Percentiles rank a stretch among this genome's conserved stretches.
Conservation (phyloP, 495 filamentous ascomycete genomes). For the Bathelium albidoporum region DNA sequence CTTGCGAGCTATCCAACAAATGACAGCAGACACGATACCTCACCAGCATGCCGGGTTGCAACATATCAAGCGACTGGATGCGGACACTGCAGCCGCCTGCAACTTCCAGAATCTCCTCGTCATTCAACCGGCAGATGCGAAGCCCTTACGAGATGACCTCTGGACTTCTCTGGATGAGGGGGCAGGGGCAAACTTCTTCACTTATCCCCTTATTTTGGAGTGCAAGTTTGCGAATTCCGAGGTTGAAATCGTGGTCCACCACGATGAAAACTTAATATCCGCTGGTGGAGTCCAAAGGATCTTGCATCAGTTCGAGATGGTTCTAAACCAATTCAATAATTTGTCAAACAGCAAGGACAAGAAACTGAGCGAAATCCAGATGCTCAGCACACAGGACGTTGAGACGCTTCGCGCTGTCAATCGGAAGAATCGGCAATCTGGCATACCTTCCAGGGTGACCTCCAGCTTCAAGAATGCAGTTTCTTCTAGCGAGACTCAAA, state of each 20-base stretch:
- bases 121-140: constrained; percentile 35
- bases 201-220: constrained; percentile 19
- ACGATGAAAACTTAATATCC: constrained; percentile 16
- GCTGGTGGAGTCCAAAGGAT: constrained; percentile 16
- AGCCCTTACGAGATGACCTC: constrained; percentile 14
- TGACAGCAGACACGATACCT: constrained; percentile 40
- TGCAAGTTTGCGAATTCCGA: constrained; percentile 9
- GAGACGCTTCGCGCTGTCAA: constrained; percentile 15
- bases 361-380: constrained; percentile 12
- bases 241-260: constrained; percentile 16
- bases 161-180: constrained; percentile 19
- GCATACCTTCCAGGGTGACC: background rate
- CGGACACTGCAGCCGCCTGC: constrained; percentile 53
- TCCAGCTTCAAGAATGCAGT: background rate
- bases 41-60: constrained; percentile 49
- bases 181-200: constrained; percentile 23
- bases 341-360: background rate
- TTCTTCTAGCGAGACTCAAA: background rate
- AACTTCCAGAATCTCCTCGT: constrained; percentile 52
- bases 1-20: constrained; percentile 35
- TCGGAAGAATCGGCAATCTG: background rate
- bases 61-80: constrained; percentile 52
- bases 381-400: constrained; percentile 16
- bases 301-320: constrained; percentile 15
- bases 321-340: constrained; percentile 13